Percentiles rank a stretch among this genome's conserved stretches.
These are phyloP conservation scores for Fibroporia radiculosa DNA, from an alignment of 768 basidiomycete species.

Conservation along the genomic window DNA sequence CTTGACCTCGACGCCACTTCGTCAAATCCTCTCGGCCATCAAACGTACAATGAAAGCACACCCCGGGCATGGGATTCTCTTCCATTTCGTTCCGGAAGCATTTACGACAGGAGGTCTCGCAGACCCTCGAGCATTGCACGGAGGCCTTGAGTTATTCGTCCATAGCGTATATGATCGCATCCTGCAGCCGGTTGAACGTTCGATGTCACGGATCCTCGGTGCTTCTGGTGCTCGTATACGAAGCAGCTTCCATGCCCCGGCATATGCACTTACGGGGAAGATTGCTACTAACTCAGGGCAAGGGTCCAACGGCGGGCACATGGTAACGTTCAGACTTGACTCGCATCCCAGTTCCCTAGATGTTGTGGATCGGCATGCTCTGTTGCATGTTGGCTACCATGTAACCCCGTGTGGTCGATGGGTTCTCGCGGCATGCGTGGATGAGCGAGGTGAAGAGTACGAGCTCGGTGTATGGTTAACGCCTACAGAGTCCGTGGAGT, in stretches of 20 bases:
- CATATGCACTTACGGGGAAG: slow-evolving; percentile 46
- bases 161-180: slow-evolving; percentile 69
- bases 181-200: slow-evolving; percentile 48
- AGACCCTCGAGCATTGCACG: slow-evolving; percentile 32
- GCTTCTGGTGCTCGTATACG: slow-evolving; percentile 32
- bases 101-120: slow-evolving; percentile 42
- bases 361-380: slow-evolving; percentile 46
- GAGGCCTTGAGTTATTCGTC: slow-evolving; percentile 44
- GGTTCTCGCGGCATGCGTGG: slow-evolving; percentile 67
- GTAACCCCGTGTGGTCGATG: slow-evolving; percentile 64
- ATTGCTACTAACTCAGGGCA: neutral
- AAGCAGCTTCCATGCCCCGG: slow-evolving; percentile 56
- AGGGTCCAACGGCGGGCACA: slow-evolving; percentile 26
- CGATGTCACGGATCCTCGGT: slow-evolving; percentile 46
- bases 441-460: slow-evolving; percentile 72
- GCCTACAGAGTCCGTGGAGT: slow-evolving; percentile 33
- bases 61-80: slow-evolving; percentile 42
- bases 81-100: slow-evolving; percentile 71
- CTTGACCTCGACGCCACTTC: slow-evolving; percentile 57
- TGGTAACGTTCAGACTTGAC: slow-evolving; percentile 30
- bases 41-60: slow-evolving; percentile 47
- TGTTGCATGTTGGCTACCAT: slow-evolving; percentile 74
- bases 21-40: slow-evolving; percentile 57
- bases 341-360: slow-evolving; percentile 37
- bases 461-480: slow-evolving; percentile 62